Percentiles rank a stretch among this genome's conserved stretches.
These are phyloP conservation scores for Pythium apleroticum DNA, from an alignment of 352 stramenopile species.

Conservation along the genomic window DNA sequence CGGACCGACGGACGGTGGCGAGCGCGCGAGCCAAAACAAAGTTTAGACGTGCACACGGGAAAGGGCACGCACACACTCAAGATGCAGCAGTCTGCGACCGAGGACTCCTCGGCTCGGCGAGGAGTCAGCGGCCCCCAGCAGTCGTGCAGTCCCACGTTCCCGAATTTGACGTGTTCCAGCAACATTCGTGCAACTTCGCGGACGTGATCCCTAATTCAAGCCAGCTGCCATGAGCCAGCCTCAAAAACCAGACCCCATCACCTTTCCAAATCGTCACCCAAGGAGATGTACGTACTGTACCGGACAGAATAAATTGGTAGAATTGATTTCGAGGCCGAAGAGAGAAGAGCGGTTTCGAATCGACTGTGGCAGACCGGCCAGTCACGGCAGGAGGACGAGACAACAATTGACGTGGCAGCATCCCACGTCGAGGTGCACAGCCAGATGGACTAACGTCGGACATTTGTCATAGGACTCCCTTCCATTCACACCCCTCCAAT, in stretches of 20 bases:
- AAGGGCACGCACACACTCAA: neutral
- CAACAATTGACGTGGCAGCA: constrained; percentile 21
- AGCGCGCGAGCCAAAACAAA: constrained; percentile 8
- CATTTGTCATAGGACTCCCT: constrained; percentile 1
- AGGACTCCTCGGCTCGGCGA: constrained; percentile 14
- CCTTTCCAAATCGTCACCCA: constrained; percentile 22
- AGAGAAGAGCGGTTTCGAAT: constrained; percentile 2
- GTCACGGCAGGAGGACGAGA: constrained; percentile 11
- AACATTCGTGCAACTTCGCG: constrained; percentile 18
- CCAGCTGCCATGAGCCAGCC: constrained; percentile 4
- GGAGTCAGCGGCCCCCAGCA: too few species aligned
- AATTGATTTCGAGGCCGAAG: constrained; percentile 6
- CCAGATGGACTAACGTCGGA: neutral
- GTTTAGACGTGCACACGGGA: constrained; percentile 17
- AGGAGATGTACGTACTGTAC: neutral
- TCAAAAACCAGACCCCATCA: constrained; percentile 10
- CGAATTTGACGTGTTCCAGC: neutral
- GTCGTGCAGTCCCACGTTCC: constrained; percentile 8
- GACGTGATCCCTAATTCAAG: constrained; percentile 8
- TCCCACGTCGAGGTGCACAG: neutral
- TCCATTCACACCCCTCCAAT: neutral
- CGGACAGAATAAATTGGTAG: constrained; percentile 20
- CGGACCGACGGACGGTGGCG: constrained; percentile 17
- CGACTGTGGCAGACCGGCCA: constrained; percentile 1
- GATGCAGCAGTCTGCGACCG: neutral